Evolutionary conservation across 306 rosid genomes (phyloP), one percentile per base, ranked within the genome.

Genomic region (Luffa aegyptiaca): DNA sequence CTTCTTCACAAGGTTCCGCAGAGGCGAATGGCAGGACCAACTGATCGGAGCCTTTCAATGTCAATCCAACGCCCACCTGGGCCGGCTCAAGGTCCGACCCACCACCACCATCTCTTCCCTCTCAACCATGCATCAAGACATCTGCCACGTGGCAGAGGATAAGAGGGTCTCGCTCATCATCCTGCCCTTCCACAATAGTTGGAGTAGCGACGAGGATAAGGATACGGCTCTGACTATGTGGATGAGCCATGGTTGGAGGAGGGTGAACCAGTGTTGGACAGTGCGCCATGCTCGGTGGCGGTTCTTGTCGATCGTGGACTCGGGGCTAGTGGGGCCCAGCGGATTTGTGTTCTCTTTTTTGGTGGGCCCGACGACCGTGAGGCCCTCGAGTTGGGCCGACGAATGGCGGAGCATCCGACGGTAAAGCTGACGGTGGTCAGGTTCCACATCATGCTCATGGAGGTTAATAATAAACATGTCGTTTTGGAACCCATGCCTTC

Each of bases 331-430:
- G 4, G 11, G 81, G 57, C 2, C 76, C 6, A 78, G 51, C 16
- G 79, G 5, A 74, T 93, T 0, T 88, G 93, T n/a, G 16, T 93
- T 1, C 6, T 90, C 26, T 90, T 88, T 68, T 93, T 92, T 1
- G 96, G 98, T 46, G 98, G 98, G 68, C 97, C 96, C 0, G 97
- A 93, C 79, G 97, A 92, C 46, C 88, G 93, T 0, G 93, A 90
- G 83, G 93, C 90, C 26, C 65, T 90, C 46, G 86, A 87, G 62
- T 55, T 93, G 42, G 92, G 90, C 0, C 84, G 88, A 0, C 84
- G 87, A 73, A 91, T 93, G 90, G 83, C 76, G 0, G 87, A 91
- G 14, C 96, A 93, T 79, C 96, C 96, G 0, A 72, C 86, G 0
- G 84, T 89, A 41, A 80, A 56, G 20, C 85, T 89, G 2, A 57